Evolutionary conservation across 345 rosid species (phyloP), one percentile per base, ranked within the genome.

Genomic region (Murraya paniculata): DNA sequence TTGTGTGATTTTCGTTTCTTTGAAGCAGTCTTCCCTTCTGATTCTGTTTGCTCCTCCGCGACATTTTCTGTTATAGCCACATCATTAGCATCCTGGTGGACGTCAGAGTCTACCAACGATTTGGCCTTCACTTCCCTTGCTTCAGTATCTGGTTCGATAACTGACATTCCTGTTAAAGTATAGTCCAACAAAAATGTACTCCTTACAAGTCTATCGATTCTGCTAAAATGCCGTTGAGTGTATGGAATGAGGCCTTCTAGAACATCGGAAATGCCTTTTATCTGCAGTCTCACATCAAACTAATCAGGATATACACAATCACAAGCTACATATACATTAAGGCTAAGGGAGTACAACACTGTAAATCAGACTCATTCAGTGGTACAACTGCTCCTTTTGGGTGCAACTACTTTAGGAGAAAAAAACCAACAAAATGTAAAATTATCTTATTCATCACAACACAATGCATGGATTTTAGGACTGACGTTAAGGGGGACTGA

Each of bases 151-250:
- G 98, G 97, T 71, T 92, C 97, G 2, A 96, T 68, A 48, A 91
- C 97, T 14, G 94, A 89, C 99, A 96, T 94, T 84, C 92, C 93
- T 4, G 84, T 79, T 75, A 96, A 88, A 31, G 91, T 91, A 78
- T 96, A 96, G 80, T 96, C 98, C 84, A 96, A 81, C 88, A 94
- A 82, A 84, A 86, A 92, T 39, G 97, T 92, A 89, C 97, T 95
- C 82, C 98, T 88, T 10, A 89, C 90, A 35, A 91, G 92, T 78
- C 98, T 89, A 81, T 96, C 99, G 61, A 96, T 81, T 87, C 99
- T 90, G 84, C 80, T 87, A 85, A 88, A 94, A 85, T 96, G 98
- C 84, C 98, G 90, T 81, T 90, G 94, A 9, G 97, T 86, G 88
- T 94, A 96, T 41, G 97, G 98, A 64, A 91, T 90, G 16, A 92